These are phyloP conservation scores for Xylaria sp. DNA, from an alignment of 2,329 filamentous ascomycete genomes.

Conservation along the genomic window DNA sequence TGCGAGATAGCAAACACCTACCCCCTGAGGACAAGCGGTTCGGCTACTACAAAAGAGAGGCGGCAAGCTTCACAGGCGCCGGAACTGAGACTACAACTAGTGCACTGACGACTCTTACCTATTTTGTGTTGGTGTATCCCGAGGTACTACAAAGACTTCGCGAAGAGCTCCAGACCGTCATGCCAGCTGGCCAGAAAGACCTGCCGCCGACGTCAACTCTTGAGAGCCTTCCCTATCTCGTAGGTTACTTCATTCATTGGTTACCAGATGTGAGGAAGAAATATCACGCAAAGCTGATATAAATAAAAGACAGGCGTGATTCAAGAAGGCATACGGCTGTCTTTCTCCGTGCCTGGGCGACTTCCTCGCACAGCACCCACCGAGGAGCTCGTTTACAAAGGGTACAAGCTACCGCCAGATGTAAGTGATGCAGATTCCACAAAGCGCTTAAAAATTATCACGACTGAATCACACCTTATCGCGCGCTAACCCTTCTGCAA, in stretches of 20 bases:
- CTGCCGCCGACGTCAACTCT: conserved; percentile 11
- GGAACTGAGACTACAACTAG: conserved; percentile 29
- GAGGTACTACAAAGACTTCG: conserved; percentile 17
- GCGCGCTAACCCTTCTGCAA: neutral
- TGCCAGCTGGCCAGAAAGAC: neutral
- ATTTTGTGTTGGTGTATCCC: conserved; percentile 24
- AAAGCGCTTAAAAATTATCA: neutral
- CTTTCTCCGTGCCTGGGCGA: conserved; percentile 17
- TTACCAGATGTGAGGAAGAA: too few relatives aligned
- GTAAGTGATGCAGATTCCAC: neutral
- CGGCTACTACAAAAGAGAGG: conserved; percentile 22
- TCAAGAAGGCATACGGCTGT: conserved; percentile 21
- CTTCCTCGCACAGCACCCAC: conserved; percentile 20
- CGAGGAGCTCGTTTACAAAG: conserved; percentile 21
- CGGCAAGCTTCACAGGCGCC: conserved; percentile 23
- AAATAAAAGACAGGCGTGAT: conserved; percentile 13
- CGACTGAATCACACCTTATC: neutral
- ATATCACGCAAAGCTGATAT: neutral
- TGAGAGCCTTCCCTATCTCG: neutral
- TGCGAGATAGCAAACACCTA: conserved; percentile 23
- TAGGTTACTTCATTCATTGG: neutral
- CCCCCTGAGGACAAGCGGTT: conserved; percentile 15
- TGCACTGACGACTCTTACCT: conserved; percentile 22
- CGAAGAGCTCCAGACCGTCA: conserved; percentile 21
- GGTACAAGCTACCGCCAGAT: conserved; percentile 5